A percentile compares a stretch with the other conserved stretches of the same genome.
These are phyloP conservation scores for Aspergillus pseudoterreus DNA, from an alignment of 2,329 filamentous ascomycete genomes.

Conservation along the genomic window DNA sequence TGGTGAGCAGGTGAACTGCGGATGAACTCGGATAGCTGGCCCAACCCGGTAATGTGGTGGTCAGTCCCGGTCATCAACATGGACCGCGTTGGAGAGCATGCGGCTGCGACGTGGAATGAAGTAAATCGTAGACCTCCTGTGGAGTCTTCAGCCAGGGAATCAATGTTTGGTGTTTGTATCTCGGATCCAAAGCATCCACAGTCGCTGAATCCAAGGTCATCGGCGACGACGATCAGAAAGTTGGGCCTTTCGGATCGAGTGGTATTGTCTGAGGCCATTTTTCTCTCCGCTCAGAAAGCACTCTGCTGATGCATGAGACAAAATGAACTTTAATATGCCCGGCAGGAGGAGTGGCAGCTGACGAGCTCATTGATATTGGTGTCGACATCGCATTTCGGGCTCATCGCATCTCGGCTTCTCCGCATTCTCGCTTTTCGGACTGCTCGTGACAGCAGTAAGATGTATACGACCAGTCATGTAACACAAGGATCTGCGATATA, in stretches of 20 bases:
- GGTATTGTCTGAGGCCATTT: too few relatives aligned
- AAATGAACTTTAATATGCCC: too few relatives aligned
- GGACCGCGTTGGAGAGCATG: slow-evolving; percentile 62
- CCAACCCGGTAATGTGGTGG: slow-evolving; percentile 53
- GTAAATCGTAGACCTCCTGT: slow-evolving; percentile 54
- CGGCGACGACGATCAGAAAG: slow-evolving; percentile 58
- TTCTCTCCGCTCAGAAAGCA: too few relatives aligned
- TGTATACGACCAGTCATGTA: too few relatives aligned
- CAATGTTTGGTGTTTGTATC: slow-evolving; percentile 58
- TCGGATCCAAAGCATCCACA: slow-evolving; percentile 58
- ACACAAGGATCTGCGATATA: too few relatives aligned
- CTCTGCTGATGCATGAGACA: too few relatives aligned
- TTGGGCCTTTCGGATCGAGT: slow-evolving; percentile 48
- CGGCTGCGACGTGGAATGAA: slow-evolving; percentile 62
- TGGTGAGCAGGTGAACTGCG: slow-evolving; percentile 54
- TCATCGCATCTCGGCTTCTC: too few relatives aligned
- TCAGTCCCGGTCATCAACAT: slow-evolving; percentile 67
- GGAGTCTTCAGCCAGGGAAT: slow-evolving; percentile 46
- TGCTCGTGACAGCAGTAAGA: too few relatives aligned
- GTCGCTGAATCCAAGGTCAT: slow-evolving; percentile 60
- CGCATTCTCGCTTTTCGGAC: too few relatives aligned
- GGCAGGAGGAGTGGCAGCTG: too few relatives aligned
- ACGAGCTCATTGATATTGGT: too few relatives aligned
- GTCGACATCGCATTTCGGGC: too few relatives aligned
- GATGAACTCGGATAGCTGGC: slow-evolving; percentile 57